Evolutionary conservation across 495 filamentous ascomycete genomes (phyloP), one percentile per base, ranked within the genome.

Genomic region (Penicillium crystallinum): DNA sequence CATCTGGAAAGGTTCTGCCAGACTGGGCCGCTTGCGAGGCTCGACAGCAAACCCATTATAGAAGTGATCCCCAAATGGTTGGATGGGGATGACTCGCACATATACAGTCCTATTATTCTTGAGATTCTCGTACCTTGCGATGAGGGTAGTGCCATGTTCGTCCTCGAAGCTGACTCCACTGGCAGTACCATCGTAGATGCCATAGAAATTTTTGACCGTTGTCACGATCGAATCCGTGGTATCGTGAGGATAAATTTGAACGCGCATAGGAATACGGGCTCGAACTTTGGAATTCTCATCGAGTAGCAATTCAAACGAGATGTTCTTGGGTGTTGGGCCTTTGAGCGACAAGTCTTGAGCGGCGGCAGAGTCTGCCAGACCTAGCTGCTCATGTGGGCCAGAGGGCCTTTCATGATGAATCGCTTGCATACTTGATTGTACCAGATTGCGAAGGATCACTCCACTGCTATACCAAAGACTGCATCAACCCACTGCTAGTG

Each of bases 201-300:
- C 93, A 66, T 93, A 96, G 75, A 97, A 96, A 73, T 96, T 96
- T 75, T 95, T 97, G 49, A 97, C 91, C 4, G 93, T 97, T 3
- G 89, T 88, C 48, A 96, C 86, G 68, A 98, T 97, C 21, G 90
- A 95, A 54, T 96, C 91, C 5, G 93, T 98, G 39, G 87, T 87
- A 74, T 98, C 93, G 71, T 96, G 90, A 18, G 88, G 88, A 57
- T 81, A 91, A 40, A 98, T 97, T 43, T 89, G 84, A 29, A 98
- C 90, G 60, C 90, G 82, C 80, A 97, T 86, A 11, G 93, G 92
- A 46, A 95, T 80, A 55, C 91, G 82, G 58, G 86, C 89, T 53
- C 83, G 81, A 52, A 84, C 80, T 64, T 87, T 84, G 52, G 86
- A 81, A 43, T 81, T 82, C 46, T 88, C 80, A 53, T 84, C 79